phyloP scores from a whole-genome alignment of 1,139 yeast species.

The Trichomonascaceae sp. region DNA sequence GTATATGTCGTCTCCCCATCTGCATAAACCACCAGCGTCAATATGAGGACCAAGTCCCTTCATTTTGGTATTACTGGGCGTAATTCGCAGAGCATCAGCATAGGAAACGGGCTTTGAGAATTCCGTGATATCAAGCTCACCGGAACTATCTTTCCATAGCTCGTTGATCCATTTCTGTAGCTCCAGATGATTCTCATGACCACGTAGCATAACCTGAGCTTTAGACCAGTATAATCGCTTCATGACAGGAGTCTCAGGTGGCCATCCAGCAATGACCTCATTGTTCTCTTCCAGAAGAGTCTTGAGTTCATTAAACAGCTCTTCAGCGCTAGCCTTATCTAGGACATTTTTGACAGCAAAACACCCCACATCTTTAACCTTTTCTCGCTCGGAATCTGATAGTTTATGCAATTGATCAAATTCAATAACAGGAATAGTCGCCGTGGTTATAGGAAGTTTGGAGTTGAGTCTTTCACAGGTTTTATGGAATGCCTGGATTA shows the following conservation, averaged over 20 bases:
- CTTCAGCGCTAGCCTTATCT: slow-evolving; percentile 27
- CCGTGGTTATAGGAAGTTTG: not conserved
- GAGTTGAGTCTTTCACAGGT: not conserved
- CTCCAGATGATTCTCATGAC: slow-evolving; percentile 36
- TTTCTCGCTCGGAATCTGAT: not conserved
- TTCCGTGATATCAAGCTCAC: slow-evolving; percentile 20
- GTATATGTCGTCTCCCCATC: slow-evolving; percentile 41
- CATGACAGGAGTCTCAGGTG: slow-evolving; percentile 31
- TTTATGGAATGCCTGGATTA: not conserved
- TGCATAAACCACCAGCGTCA: slow-evolving; percentile 44
- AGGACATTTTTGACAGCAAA: slow-evolving; percentile 33
- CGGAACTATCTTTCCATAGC: slow-evolving; percentile 29
- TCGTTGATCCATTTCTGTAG: slow-evolving; percentile 33
- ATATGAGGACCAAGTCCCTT: slow-evolving; percentile 39
- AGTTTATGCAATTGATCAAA: not conserved
- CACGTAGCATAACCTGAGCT: slow-evolving; percentile 40
- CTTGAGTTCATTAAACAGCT: slow-evolving; percentile 44
- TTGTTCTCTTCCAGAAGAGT: slow-evolving; percentile 84
- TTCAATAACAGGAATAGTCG: slow-evolving; percentile 10
- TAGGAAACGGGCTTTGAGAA: slow-evolving; percentile 37
- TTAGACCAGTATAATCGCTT: slow-evolving; percentile 42
- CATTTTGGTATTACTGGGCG: slow-evolving; percentile 38
- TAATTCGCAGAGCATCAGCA: slow-evolving; percentile 51
- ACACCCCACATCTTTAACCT: slow-evolving; percentile 27
- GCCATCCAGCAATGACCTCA: slow-evolving; percentile 51